phyloP scores from a whole-genome alignment of 257 asterid genomes.

The Parsonsia alboflavescens region DNA sequence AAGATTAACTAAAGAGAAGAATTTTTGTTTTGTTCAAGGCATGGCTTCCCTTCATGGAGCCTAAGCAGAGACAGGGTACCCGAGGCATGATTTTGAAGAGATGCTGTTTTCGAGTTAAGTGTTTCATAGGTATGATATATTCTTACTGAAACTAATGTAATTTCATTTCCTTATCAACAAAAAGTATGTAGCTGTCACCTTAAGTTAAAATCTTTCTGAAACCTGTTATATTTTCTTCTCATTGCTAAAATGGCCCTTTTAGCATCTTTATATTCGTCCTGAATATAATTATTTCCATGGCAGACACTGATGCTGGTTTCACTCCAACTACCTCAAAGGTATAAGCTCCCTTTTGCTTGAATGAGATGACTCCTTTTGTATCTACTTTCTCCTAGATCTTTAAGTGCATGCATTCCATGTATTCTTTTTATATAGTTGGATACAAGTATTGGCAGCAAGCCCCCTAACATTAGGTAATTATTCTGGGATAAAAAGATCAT shows the following conservation, averaged over 20 bases:
- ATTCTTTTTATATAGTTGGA: neutral
- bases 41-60: slow-evolving; percentile 80
- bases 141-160: neutral
- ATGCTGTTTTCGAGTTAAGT: slow-evolving; percentile 58
- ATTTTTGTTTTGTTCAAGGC: slow-evolving; percentile 33
- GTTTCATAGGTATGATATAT: slow-evolving; percentile 50
- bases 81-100: slow-evolving; percentile 41
- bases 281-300: slow-evolving; percentile 21
- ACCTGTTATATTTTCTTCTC: neutral
- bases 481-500: neutral
- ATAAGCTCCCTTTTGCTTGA: neutral
- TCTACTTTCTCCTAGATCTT: neutral
- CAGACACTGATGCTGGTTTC: slow-evolving; percentile 81
- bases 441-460: neutral
- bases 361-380: neutral
- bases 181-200: neutral
- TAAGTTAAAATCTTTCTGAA: neutral
- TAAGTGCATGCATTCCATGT: neutral
- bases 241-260: neutral
- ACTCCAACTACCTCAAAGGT: slow-evolving; percentile 77
- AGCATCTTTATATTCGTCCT: neutral
- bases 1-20: neutral
- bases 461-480: neutral
- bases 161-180: neutral
- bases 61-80: slow-evolving; percentile 39